Evolutionary conservation across 1,284 basidiomycete species (phyloP).

Genomic region (Sphagnurus paluster): DNA sequence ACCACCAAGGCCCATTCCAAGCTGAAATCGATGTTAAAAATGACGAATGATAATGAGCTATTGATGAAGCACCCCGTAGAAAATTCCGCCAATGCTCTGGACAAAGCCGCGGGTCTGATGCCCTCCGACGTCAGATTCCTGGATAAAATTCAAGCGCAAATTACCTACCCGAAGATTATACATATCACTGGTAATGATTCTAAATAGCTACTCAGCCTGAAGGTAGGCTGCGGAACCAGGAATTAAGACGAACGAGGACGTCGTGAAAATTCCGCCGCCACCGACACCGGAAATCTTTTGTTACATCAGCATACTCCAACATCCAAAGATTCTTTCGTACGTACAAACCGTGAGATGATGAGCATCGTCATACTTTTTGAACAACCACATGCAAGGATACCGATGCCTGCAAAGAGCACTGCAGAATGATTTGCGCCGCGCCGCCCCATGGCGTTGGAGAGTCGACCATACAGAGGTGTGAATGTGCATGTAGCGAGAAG

Average conservation of each 20-base stretch:
- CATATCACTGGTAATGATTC: conserved; percentile 71
- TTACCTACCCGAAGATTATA: conserved; percentile 61
- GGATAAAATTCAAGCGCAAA: no score
- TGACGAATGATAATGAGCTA: not conserved
- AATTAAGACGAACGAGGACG: conserved; percentile 45
- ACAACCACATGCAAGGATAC: conserved; percentile 68
- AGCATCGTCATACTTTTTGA: conserved; percentile 68
- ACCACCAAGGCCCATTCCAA: conserved; percentile 68
- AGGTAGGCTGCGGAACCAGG: not conserved
- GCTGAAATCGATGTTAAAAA: conserved; percentile 29
- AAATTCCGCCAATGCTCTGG: conserved; percentile 62
- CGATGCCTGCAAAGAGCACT: conserved; percentile 59
- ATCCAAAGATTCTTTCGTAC: conserved; percentile 22
- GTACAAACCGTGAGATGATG: conserved; percentile 67
- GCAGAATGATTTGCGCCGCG: conserved; percentile 65
- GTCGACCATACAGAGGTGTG: conserved; percentile 69
- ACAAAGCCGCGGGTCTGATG: conserved; percentile 64
- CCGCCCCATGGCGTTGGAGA: conserved; percentile 73
- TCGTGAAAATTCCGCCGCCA: conserved; percentile 67
- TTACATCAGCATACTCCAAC: conserved; percentile 5
- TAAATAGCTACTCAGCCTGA: conserved; percentile 19
- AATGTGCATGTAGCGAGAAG: conserved; percentile 71
- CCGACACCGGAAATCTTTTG: conserved; percentile 64
- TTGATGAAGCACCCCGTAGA: conserved; percentile 52
- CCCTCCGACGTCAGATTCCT: no score